Percentiles rank a stretch among this genome's conserved stretches.
Evolutionary conservation across 768 basidiomycete genomes (phyloP).

Genomic region (Pisolithus albus): DNA sequence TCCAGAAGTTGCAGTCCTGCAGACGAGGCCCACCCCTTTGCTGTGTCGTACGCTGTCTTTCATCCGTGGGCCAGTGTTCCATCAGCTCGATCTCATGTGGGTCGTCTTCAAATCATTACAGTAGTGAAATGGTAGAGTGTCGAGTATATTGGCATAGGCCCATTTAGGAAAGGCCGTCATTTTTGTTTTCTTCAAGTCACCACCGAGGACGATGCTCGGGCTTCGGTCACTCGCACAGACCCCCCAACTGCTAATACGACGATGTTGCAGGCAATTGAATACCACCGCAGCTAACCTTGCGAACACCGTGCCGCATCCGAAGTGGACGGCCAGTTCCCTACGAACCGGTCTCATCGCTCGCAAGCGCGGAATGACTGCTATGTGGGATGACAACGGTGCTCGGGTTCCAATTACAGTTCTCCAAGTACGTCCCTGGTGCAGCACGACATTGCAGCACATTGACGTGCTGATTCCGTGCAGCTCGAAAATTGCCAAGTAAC

Average conservation of each 20-base stretch:
- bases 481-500: conserved; percentile 88
- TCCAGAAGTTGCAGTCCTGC: conserved; percentile 22
- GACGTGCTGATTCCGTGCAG: conserved; percentile 32
- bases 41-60: conserved; percentile 25
- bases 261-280: conserved; percentile 36
- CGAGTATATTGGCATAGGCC: too few species aligned
- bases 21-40: conserved; percentile 11
- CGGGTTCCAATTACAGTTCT: conserved; percentile 89
- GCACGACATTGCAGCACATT: background rate
- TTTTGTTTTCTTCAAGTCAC: conserved; percentile 1
- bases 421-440: conserved; percentile 51
- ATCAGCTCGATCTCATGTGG: conserved; percentile 26
- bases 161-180: conserved; percentile 18
- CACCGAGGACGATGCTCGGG: conserved; percentile 40
- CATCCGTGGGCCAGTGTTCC: conserved; percentile 65
- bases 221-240: conserved; percentile 41
- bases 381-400: conserved; percentile 89
- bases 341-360: conserved; percentile 90
- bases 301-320: conserved; percentile 27
- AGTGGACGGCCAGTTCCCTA: conserved; percentile 82
- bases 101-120: too few species aligned
- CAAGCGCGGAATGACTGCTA: conserved; percentile 91
- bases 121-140: too few species aligned
- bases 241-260: conserved; percentile 26
- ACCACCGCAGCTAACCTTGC: conserved; percentile 31